Base-by-base conservation (phyloP, 2,329 filamentous ascomycete species). In the Didymella sp. region DNA sequence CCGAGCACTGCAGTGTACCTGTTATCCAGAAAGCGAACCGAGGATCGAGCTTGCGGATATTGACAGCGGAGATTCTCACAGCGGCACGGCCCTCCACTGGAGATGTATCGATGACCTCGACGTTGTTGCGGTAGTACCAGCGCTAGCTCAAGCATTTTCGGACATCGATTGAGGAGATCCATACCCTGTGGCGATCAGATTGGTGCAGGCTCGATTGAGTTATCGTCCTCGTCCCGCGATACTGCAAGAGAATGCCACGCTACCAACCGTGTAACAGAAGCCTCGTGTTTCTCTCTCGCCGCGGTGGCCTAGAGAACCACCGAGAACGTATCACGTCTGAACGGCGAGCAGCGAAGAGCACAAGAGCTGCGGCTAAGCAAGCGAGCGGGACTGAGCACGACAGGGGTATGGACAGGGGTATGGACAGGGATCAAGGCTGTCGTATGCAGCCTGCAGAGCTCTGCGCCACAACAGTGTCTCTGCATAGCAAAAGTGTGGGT, bases 111-210 rank as follows among this genome's bases (percentile, higher is more conserved):
- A 37, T 56, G 48, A 46, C 48, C 40, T 33, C 41, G 52, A 51
- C 35, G 38, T 49, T 44, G 33, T 27, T 28, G 27, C 17, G 11
- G 53, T 57, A 21, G 52, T 51, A 46, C 57, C n/a, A 40, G 22
- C 54, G 54, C 43, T 43, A 47, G 37, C 42, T 37, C 11, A 51
- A 28, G 47, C 48, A 43, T 33, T 21, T 46, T 51, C 52, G 58
- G 58, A 56, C 13, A 56, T 56, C 37, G 52, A 59, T 37, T 56
- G 58, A 50, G 58, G 53, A 53, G 58, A 60, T 50, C 58, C 58
- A 60, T 50, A 33, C 52, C 57, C 41, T 50, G 58, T 30, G 24
- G 33, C 45, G 33, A 47, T 57, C 42, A 17, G 15, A 46, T 37
- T 28, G 4, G 35, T 41, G 51, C 19, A 43, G n/a, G 27, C 50